These are phyloP conservation scores for Lachancea lanzarotensis DNA, from an alignment of 805 yeast genomes.

Conservation along the genomic window DNA sequence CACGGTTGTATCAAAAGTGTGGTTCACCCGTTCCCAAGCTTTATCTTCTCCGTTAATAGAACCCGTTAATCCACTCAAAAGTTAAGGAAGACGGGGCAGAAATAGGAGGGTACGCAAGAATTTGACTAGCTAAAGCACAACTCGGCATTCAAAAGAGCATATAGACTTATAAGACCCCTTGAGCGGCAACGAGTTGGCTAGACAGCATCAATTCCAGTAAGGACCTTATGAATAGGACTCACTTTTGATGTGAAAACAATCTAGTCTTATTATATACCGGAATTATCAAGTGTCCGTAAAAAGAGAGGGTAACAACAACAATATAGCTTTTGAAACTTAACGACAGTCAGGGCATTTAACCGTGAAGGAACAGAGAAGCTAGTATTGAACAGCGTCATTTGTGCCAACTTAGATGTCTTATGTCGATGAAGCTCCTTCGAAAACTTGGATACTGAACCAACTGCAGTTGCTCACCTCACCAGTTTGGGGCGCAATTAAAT, in stretches of 20 bases:
- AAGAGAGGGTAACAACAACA: neutral
- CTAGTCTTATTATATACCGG: no score
- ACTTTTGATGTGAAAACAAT: no score
- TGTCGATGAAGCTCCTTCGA: neutral
- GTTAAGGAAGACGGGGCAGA: constrained; percentile 52
- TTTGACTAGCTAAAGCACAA: neutral
- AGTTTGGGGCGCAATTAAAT: no score
- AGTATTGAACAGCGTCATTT: neutral
- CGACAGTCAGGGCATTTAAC: neutral
- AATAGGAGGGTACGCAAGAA: constrained; percentile 42
- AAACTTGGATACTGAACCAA: neutral
- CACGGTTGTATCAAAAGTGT: constrained; percentile 46
- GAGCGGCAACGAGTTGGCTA: neutral
- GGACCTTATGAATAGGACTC: no score
- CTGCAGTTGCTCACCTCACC: neutral
- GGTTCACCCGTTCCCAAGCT: constrained; percentile 37
- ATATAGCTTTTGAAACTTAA: neutral
- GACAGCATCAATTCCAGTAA: no score
- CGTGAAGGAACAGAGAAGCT: no score
- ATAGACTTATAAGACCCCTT: neutral
- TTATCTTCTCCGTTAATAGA: constrained; percentile 56
- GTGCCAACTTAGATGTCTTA: neutral
- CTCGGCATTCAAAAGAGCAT: neutral
- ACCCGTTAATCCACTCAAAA: constrained; percentile 48
- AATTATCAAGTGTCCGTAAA: neutral